Conservation (phyloP, 2,329 filamentous ascomycete genomes). For the Calonectria fujianensis region DNA sequence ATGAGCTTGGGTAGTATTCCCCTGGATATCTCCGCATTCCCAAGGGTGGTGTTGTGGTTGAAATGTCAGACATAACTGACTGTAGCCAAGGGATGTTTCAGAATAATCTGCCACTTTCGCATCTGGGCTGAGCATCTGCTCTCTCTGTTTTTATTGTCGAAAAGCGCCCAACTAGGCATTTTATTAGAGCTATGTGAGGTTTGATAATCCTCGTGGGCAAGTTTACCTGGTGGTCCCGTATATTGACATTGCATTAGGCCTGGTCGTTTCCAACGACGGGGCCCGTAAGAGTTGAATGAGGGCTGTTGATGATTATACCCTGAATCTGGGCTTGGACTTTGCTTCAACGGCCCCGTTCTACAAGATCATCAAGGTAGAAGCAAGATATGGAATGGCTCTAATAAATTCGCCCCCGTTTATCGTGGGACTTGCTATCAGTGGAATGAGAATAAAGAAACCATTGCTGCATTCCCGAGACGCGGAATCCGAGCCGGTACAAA, state of each 20-base stretch:
- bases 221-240: neutral
- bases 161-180: neutral
- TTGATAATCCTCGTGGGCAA: neutral
- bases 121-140: neutral
- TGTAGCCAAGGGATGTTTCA: neutral
- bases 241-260: neutral
- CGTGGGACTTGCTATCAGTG: neutral
- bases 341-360: neutral
- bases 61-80: neutral
- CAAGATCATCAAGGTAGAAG: neutral
- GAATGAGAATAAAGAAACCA: neutral
- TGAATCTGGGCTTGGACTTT: neutral
- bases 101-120: neutral
- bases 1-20: neutral
- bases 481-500: neutral
- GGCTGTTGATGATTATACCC: neutral
- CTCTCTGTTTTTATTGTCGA: neutral
- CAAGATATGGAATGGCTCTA: neutral
- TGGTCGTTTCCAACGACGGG: neutral
- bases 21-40: neutral
- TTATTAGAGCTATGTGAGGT: neutral
- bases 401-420: neutral
- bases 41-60: neutral
- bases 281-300: neutral
- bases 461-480: neutral